Base-by-base conservation (phyloP, 441 rosid species). In the Populus tomentosa region DNA sequence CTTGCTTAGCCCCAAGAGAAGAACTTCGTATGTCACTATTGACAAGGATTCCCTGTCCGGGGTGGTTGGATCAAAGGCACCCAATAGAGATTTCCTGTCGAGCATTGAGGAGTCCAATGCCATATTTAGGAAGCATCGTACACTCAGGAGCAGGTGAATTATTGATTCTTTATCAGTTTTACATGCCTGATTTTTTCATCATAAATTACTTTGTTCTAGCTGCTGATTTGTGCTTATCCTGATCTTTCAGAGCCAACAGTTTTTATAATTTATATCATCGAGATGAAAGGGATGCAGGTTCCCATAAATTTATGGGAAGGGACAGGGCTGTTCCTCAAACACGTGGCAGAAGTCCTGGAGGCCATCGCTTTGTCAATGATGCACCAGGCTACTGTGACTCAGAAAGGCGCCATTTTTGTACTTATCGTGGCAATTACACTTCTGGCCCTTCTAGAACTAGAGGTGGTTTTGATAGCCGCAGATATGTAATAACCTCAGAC, bases 281-380 rank as follows among this genome's bases (percentile, higher is more conserved):
- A 70, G 75, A 79, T 53, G 86, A 73, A 65, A 81, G 76, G 73
- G 85, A 81, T 18, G 42, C 53, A 53, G 79, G 70, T 69, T 78
- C 80, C 40, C 81, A 79, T 20, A 81, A 80, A 65, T 77, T 79
- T 24, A 26, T 59, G 64, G 84, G 80, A 67, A 80, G 85, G 79
- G 86, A 85, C 20, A 85, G 87, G 73, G 69, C 77, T 74, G 24
- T 79, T 59, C 35, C 76, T 63, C 81, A 53, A 62, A 73, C 73
- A 72, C 79, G 80, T 35, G 75, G 71, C 74, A 84, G 82, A 79
- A 87, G 86, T 77, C 87, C 83, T 7, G 78, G 70, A 70, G 83
- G 84, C 77, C 79, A 81, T 38, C 78, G 59, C 35, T 53, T 71
- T 73, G 77, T 78, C 50, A 81, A 70, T 78, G 68, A 73, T 56